Conservation (phyloP, 208 protist genomes). For the Crithidia fasciculata region DNA sequence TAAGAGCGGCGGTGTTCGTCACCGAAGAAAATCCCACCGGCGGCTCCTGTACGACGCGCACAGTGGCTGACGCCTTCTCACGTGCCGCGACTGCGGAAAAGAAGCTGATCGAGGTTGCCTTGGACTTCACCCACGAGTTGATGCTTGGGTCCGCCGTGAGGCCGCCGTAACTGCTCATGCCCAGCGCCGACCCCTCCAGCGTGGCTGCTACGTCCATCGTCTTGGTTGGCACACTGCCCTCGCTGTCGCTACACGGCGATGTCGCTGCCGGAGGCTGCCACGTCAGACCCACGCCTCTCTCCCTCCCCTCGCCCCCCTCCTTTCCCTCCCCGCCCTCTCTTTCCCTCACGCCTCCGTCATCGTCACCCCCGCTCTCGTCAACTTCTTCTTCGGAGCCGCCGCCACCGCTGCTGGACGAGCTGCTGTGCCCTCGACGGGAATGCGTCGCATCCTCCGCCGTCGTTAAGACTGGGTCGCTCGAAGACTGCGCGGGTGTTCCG, state of each 20-base stretch:
- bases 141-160: constrained; percentile 13
- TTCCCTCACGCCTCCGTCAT: not conserved
- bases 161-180: constrained; percentile 17
- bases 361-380: not conserved
- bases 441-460: not conserved
- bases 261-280: not conserved
- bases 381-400: not conserved
- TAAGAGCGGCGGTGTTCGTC: not conserved
- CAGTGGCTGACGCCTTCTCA: not conserved
- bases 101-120: not conserved
- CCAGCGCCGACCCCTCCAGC: not conserved
- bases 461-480: constrained; percentile 30
- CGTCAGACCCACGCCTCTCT: not conserved
- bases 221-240: not conserved
- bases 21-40: not conserved
- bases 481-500: constrained; percentile 63
- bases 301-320: not conserved
- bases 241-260: not conserved
- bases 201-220: not conserved
- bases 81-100: not conserved
- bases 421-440: constrained; percentile 5
- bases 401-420: not conserved
- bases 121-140: not conserved
- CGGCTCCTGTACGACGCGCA: not conserved
- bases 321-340: not conserved